Evolutionary conservation across 1,284 basidiomycete species (phyloP).

Genomic region (Tylopilus sp.): DNA sequence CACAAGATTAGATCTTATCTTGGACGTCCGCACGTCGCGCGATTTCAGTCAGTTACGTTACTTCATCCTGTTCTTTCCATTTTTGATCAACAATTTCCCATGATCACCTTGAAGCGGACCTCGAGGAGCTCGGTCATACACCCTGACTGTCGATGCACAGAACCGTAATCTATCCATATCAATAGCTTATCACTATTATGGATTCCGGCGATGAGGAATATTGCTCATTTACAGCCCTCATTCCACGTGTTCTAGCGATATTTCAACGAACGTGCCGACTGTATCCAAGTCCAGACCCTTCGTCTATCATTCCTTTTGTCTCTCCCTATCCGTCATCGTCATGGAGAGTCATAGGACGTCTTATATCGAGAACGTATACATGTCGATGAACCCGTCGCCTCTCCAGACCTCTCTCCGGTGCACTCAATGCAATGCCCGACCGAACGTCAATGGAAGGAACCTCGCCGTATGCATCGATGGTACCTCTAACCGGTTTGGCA

Average conservation of each 20-base stretch:
- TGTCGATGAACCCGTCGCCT: neutral
- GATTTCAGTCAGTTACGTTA: too few relatives aligned
- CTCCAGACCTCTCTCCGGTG: constrained; percentile 4
- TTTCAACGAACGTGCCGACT: constrained; percentile 1
- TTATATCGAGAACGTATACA: neutral
- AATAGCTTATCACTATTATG: too few relatives aligned
- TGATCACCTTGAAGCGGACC: too few relatives aligned
- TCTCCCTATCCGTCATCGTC: neutral
- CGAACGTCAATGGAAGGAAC: constrained; percentile 19
- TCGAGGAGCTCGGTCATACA: too few relatives aligned
- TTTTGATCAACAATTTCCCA: too few relatives aligned
- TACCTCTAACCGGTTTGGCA: constrained; percentile 30
- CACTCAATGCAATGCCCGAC: constrained; percentile 12
- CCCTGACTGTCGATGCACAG: too few relatives aligned
- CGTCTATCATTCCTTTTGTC: neutral
- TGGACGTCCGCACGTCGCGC: too few relatives aligned
- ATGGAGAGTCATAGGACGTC: neutral
- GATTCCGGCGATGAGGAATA: too few relatives aligned
- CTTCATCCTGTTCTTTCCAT: too few relatives aligned
- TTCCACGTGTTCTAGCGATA: neutral
- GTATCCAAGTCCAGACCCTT: neutral
- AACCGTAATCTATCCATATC: too few relatives aligned
- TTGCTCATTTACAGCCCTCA: too few relatives aligned
- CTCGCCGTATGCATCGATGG: constrained; percentile 33
- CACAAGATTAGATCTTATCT: too few relatives aligned